Evolutionary conservation across 1,284 basidiomycete species (phyloP).

Genomic region (Sporisorium sorghi): DNA sequence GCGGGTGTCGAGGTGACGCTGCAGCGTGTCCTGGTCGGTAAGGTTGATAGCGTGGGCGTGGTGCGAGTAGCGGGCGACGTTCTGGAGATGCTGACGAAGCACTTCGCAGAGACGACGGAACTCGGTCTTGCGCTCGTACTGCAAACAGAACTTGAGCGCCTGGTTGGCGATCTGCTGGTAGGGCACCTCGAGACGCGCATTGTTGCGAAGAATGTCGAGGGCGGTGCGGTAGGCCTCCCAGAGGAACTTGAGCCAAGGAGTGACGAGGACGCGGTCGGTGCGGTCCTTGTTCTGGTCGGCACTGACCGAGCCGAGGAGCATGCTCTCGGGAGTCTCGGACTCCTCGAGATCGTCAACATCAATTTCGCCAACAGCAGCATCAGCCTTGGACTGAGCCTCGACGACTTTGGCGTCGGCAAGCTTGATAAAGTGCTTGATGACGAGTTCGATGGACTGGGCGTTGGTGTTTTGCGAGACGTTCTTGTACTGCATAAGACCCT

Average conservation of each 20-base stretch:
- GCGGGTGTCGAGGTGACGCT: constrained; percentile 96
- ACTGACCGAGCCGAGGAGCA: constrained; percentile 86
- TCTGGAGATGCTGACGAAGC: constrained; percentile 91
- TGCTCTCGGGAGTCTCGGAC: constrained; percentile 90
- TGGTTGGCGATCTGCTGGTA: constrained; percentile 99
- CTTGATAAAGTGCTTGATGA: constrained; percentile 89
- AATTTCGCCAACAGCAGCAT: constrained; percentile 66
- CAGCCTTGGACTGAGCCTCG: constrained; percentile 66
- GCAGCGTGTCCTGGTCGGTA: constrained; percentile 92
- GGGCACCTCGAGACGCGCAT: constrained; percentile 89
- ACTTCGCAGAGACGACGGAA: constrained; percentile 98
- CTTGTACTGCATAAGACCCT: constrained; percentile 85
- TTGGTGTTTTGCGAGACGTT: constrained; percentile 85
- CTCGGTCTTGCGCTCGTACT: constrained; percentile 93
- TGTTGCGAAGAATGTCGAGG: constrained; percentile 96
- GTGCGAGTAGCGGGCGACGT: constrained; percentile 94
- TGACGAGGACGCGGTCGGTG: constrained; percentile 93
- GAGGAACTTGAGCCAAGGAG: constrained; percentile 96
- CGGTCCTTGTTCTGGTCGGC: constrained; percentile 93
- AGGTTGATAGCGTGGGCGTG: constrained; percentile 98
- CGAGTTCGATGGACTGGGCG: constrained; percentile 89
- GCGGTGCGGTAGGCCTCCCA: constrained; percentile 99
- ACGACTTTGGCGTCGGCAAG: constrained; percentile 81
- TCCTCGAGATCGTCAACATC: constrained; percentile 72
- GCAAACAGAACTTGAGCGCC: constrained; percentile 95